Evolutionary conservation across 257 asterid species (phyloP).

Genomic region (Salvia hispanica): DNA sequence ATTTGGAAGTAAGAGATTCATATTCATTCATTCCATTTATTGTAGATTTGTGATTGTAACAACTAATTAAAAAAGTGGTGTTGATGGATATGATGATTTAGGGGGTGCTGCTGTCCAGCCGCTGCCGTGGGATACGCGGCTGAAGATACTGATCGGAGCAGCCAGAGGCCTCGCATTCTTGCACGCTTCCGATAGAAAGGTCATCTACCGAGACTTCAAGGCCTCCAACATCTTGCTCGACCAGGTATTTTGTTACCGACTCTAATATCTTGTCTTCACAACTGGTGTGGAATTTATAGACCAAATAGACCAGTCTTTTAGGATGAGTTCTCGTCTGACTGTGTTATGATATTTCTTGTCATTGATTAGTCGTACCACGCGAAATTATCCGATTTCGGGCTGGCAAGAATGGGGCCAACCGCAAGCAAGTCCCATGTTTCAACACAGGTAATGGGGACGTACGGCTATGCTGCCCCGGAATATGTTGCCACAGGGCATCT

Average conservation of each 20-base stretch:
- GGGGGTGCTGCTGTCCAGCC: conserved; percentile 80
- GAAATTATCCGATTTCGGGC: conserved; percentile 73
- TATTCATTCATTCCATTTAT: neutral
- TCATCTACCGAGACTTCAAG: conserved; percentile 79
- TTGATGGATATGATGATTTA: conserved; percentile 22
- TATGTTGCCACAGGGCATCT: conserved; percentile 75
- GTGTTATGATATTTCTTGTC: conserved; percentile 8
- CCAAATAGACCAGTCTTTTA: too few relatives aligned
- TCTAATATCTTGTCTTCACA: neutral
- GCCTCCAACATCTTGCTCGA: conserved; percentile 81
- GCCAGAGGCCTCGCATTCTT: conserved; percentile 74
- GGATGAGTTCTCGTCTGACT: neutral
- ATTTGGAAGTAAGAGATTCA: conserved; percentile 65
- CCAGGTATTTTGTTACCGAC: conserved; percentile 42
- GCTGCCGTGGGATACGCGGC: conserved; percentile 72
- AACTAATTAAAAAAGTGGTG: neutral
- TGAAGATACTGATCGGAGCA: conserved; percentile 62
- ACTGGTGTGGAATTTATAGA: too few relatives aligned
- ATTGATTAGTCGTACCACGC: conserved; percentile 58
- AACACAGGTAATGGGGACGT: conserved; percentile 71
- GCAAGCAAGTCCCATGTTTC: conserved; percentile 68
- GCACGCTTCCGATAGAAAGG: conserved; percentile 58
- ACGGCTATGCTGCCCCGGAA: conserved; percentile 86
- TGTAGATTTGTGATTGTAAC: neutral
- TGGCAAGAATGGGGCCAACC: conserved; percentile 68